phyloP scores from a whole-genome alignment of 768 basidiomycete species.

The Tulasnella sp. region DNA sequence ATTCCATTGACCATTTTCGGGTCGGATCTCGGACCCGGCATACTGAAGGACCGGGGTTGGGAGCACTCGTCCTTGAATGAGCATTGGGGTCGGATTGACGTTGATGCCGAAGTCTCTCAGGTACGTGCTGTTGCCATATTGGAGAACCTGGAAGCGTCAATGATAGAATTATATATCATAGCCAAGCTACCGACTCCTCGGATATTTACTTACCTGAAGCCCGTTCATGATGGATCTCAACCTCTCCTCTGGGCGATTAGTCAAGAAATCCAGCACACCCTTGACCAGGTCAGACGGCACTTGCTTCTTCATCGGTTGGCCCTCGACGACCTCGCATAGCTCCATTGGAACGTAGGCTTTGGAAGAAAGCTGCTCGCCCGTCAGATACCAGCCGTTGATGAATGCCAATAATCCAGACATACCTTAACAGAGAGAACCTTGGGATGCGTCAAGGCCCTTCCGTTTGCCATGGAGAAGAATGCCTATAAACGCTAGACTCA shows the following conservation, averaged over 20 bases:
- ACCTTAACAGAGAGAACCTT: slow-evolving; percentile 63
- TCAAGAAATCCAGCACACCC: slow-evolving; percentile 54
- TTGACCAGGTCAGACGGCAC: slow-evolving; percentile 57
- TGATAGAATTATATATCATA: too few species aligned
- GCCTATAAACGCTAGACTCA: background rate
- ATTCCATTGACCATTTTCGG: slow-evolving; percentile 66
- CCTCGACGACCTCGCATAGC: slow-evolving; percentile 47
- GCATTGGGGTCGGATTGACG: slow-evolving; percentile 45
- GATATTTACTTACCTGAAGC: slow-evolving; percentile 36
- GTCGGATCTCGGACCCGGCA: slow-evolving; percentile 42
- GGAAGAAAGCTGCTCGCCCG: background rate
- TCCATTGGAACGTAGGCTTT: slow-evolving; percentile 58
- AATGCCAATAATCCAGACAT: too few species aligned
- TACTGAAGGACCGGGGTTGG: slow-evolving; percentile 57
- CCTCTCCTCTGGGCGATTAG: slow-evolving; percentile 48
- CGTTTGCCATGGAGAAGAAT: background rate
- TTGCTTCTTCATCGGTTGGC: slow-evolving; percentile 65
- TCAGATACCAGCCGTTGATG: background rate
- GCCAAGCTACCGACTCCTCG: too few species aligned
- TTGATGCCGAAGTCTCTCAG: slow-evolving; percentile 63
- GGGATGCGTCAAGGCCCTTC: slow-evolving; percentile 40
- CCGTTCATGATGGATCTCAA: slow-evolving; percentile 46
- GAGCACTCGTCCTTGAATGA: slow-evolving; percentile 51
- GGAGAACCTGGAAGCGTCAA: slow-evolving; percentile 21
- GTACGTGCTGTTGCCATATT: slow-evolving; percentile 66